phyloP scores from a whole-genome alignment of 2,329 filamentous ascomycete species.

The Fusarium tupiense region DNA sequence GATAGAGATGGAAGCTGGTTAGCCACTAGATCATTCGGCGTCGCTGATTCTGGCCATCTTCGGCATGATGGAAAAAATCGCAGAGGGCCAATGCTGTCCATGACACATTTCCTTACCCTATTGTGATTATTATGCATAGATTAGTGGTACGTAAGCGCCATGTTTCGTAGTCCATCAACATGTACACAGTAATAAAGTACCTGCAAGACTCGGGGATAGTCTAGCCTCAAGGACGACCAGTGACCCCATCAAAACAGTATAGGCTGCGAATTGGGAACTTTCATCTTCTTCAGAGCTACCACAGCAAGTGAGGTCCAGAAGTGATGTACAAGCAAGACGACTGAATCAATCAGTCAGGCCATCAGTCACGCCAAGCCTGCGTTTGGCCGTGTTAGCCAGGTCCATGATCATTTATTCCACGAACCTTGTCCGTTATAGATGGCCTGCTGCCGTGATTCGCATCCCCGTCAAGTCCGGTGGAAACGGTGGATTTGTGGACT shows the following conservation, averaged over 20 bases:
- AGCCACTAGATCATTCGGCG: background rate
- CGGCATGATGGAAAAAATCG: background rate
- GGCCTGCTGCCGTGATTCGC: slow-evolving; percentile 21
- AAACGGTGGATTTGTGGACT: slow-evolving; percentile 35
- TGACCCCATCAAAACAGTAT: background rate
- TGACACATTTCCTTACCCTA: background rate
- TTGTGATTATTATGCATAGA: background rate
- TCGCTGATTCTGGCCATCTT: background rate
- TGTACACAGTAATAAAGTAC: background rate
- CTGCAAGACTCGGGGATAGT: background rate
- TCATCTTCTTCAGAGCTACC: background rate
- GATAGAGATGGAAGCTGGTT: background rate
- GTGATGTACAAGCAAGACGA: slow-evolving; percentile 7
- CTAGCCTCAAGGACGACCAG: background rate
- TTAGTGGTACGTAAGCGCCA: slow-evolving; percentile 7
- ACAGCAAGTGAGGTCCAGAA: background rate
- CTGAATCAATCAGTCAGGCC: slow-evolving; percentile 22
- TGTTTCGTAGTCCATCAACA: background rate
- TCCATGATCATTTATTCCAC: background rate
- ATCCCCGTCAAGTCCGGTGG: slow-evolving; percentile 33
- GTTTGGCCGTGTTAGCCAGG: slow-evolving; percentile 20
- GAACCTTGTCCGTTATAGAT: slow-evolving; percentile 14
- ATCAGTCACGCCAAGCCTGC: slow-evolving; percentile 21
- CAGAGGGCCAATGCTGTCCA: background rate
- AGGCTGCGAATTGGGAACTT: background rate